Base-by-base conservation (phyloP, 257 asterid genomes). In the Plantago elongata region DNA sequence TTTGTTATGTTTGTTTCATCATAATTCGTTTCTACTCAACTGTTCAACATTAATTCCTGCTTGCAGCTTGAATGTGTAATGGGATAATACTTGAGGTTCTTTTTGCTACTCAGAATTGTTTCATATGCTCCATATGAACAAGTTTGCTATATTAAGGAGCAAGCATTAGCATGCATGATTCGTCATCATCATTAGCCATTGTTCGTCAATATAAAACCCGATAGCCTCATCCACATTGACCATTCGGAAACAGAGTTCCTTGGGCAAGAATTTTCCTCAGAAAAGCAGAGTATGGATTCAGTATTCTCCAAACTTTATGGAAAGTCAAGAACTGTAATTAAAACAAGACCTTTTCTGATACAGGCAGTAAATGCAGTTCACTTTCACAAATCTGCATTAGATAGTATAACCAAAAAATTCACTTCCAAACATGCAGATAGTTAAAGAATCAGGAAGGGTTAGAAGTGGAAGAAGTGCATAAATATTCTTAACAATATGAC, bases 271-370 rank as follows among this genome's bases (percentile, higher is more conserved):
- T 4, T 13, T 6, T 38, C 45, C 13, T 8, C 18, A 10, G 62
- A 57, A 57, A 40, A 57, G 61, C 47, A 30, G 14, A 14, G 30
- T 34, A 37, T 13, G 38, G 62, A 37, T 9, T 27, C 48, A 58
- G n/a, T 58, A 9, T 45, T 2, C 6, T 58, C 9, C 14, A 22
- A 50, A 50, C 37, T 13, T 11, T 62, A 18, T 27, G 13, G 13
- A 9, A 27, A 16, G 67, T 62, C 30, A 62, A 62, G 38, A 37
- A 62, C 49, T 34, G 37, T n/a, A 43, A 18, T 43, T 7, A 9
- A 45, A 60, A 18, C 3, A 44, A 60, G 18, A 60, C 46, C 12
- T 38, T 57, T 57, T 57, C 18, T 45, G 54, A 47, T 45, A 43
- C 12, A 18, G 5, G 14, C 9, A 60, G 17, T 45, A 57, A 44